A percentile compares a stretch with the other conserved stretches of the same genome.
Conservation (phyloP, 169 alveolate species). For the Fabrea salina region DNA sequence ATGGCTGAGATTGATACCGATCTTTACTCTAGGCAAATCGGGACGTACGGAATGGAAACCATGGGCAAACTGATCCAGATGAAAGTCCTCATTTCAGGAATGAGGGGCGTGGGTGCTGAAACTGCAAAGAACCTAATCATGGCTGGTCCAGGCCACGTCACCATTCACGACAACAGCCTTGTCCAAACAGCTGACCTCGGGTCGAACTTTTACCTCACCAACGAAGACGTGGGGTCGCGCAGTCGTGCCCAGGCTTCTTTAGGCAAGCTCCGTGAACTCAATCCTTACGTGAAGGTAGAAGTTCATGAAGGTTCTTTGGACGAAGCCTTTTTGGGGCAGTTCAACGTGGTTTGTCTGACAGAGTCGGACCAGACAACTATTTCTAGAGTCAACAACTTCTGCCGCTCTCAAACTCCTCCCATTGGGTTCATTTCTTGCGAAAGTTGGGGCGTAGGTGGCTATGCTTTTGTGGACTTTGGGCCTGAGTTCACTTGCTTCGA, state of each 20-base stretch:
- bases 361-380: conserved; percentile 18
- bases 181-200: conserved; percentile 90
- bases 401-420: conserved; percentile 45
- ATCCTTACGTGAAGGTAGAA: conserved; percentile 87
- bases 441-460: conserved; percentile 92
- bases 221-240: conserved; percentile 85
- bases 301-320: conserved; percentile 47
- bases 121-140: conserved; percentile 94
- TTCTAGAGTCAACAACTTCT: conserved; percentile 35
- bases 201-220: conserved; percentile 90
- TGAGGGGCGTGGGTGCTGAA: conserved; percentile 91
- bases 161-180: conserved; percentile 86
- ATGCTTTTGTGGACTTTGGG: conserved; percentile 96
- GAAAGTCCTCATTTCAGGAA: conserved; percentile 92
- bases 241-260: conserved; percentile 40
- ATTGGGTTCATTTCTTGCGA: conserved; percentile 67
- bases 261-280: conserved; percentile 80
- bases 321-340: conserved; percentile 76
- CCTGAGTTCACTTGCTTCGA: conserved; percentile 83
- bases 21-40: conserved; percentile 97
- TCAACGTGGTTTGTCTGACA: conserved; percentile 65
- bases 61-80: conserved; percentile 93
- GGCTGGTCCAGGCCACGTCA: conserved; percentile 94
- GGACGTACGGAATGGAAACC: conserved; percentile 98
- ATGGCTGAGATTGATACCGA: conserved; percentile 87